Percentiles rank a stretch among this genome's conserved stretches.
These are phyloP conservation scores for Kalanchoe fedtschenkoi DNA, from an alignment of 164 flowering plant genomes.

Conservation along the genomic window DNA sequence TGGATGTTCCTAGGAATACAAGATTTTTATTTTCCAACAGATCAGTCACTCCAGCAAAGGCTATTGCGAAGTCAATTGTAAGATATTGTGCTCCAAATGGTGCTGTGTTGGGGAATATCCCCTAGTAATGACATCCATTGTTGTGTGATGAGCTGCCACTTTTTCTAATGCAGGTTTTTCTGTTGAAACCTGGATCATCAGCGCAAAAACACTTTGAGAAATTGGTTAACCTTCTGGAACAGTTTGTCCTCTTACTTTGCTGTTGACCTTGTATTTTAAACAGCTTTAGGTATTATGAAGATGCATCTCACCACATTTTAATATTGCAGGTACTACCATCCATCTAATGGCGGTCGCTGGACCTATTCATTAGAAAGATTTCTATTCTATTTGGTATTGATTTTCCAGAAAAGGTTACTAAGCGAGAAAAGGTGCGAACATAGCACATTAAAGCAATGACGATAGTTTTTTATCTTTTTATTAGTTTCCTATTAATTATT, in stretches of 20 bases:
- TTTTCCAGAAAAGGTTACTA: conserved; percentile 71
- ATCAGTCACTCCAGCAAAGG: conserved; percentile 60
- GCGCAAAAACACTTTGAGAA: conserved; percentile 71
- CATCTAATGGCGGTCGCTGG: conserved; percentile 99
- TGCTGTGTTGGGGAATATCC: not conserved
- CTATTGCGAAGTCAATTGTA: conserved; percentile 88
- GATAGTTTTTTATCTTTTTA: not conserved
- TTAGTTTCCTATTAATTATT: not conserved
- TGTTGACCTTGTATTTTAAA: not conserved
- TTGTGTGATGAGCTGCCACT: not conserved
- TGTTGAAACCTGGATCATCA: conserved; percentile 68
- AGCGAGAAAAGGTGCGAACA: conserved; percentile 70
- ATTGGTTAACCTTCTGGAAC: conserved; percentile 94
- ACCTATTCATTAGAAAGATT: conserved; percentile 83
- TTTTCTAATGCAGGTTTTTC: conserved; percentile 57
- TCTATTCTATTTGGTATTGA: conserved; percentile 62
- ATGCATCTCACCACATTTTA: conserved; percentile 5
- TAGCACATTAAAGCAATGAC: not conserved
- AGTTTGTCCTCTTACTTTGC: conserved; percentile 48
- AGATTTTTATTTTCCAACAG: conserved; percentile 86
- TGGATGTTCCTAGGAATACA: conserved; percentile 89
- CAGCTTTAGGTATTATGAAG: not conserved
- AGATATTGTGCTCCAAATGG: conserved; percentile 19
- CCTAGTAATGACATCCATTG: not conserved
- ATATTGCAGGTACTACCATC: conserved; percentile 78